phyloP scores from a whole-genome alignment of 176 grass and related monocot genomes.

The Zea mays region Zm-B73-REFERENCE-NAM-5.0 NC_050102.1:176676001-176676500 shows the following conservation, averaged over 20 bases:
- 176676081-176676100: not conserved
- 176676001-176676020: too few species aligned
- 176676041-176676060: too few species aligned
- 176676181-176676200: too few species aligned
- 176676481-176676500: not conserved
- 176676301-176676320: too few species aligned
- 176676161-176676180: slow-evolving; percentile 29
- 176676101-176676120: slow-evolving; percentile 12
- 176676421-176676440: not conserved
- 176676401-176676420: not conserved
- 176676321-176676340: not conserved
- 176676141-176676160: slow-evolving; percentile 35
- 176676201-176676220: slow-evolving; percentile 42
- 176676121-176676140: too few species aligned
- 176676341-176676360: slow-evolving; percentile 16
- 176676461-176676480: slow-evolving; percentile 32
- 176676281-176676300: slow-evolving; percentile 6
- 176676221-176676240: not conserved
- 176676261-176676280: slow-evolving; percentile 43
- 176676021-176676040: too few species aligned
- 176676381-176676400: slow-evolving; percentile 10
- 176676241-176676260: slow-evolving; percentile 29
- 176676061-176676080: too few species aligned
- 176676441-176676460: not conserved
- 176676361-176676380: too few species aligned